Percentiles rank a stretch among this genome's conserved stretches.
These are phyloP conservation scores for Trametes cinnabarina DNA, from an alignment of 768 basidiomycete genomes.

Conservation along the genomic window DNA sequence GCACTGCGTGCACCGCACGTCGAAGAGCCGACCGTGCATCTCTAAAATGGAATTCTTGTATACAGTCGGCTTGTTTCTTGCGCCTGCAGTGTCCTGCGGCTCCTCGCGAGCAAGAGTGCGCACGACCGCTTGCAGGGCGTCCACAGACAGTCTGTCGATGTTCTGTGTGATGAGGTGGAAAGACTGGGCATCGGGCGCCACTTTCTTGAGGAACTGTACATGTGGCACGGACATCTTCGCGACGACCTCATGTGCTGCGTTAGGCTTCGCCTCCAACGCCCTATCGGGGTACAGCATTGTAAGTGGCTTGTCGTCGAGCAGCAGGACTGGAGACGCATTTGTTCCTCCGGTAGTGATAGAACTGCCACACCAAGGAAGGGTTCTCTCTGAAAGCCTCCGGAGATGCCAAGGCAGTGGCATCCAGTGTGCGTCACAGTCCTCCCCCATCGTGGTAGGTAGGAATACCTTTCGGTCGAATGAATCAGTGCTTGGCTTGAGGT, in stretches of 20 bases:
- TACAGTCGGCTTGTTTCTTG: background rate
- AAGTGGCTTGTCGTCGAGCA: background rate
- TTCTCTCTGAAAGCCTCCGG: constrained; percentile 48
- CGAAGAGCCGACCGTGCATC: constrained; percentile 60
- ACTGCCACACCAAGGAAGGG: constrained; percentile 56
- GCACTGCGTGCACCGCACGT: constrained; percentile 41
- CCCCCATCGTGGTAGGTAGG: constrained; percentile 28
- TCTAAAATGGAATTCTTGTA: constrained; percentile 35
- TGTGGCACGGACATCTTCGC: constrained; percentile 43
- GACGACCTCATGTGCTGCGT: constrained; percentile 53
- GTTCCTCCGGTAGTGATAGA: constrained; percentile 58
- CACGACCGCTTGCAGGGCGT: constrained; percentile 32
- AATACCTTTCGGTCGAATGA: background rate
- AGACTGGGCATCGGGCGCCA: constrained; percentile 40
- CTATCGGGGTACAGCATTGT: constrained; percentile 29
- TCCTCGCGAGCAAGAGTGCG: background rate
- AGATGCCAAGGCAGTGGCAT: constrained; percentile 49
- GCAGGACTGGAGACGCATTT: constrained; percentile 28
- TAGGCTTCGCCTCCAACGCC: constrained; percentile 45
- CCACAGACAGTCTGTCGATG: constrained; percentile 48
- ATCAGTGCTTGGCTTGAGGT: background rate
- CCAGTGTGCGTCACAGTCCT: constrained; percentile 48
- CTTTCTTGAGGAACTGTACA: constrained; percentile 32
- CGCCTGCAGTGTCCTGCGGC: background rate
- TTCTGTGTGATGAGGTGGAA: constrained; percentile 59